Conservation (phyloP, 2,329 filamentous ascomycete species). For the Botrytis galanthina region DNA sequence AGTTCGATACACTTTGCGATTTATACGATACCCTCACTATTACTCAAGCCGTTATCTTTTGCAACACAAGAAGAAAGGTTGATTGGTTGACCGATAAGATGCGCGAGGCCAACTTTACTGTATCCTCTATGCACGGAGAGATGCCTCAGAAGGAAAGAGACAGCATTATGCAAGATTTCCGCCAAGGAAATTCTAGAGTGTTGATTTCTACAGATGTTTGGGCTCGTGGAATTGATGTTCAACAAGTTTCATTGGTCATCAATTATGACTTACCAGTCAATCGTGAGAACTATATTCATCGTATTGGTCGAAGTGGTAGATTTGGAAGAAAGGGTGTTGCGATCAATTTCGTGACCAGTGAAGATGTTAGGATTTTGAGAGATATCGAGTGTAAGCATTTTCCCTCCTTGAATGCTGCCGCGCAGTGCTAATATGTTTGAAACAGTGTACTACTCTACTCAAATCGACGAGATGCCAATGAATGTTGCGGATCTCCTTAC, state of each 20-base stretch:
- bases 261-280: constrained; percentile 98
- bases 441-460: constrained; percentile 69
- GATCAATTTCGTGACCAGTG: constrained; percentile 98
- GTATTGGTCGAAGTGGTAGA: constrained; percentile 90
- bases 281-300: constrained; percentile 99
- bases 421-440: not conserved
- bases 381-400: constrained; percentile 81
- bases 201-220: constrained; percentile 97
- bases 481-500: constrained; percentile 53
- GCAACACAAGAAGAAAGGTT: constrained; percentile 97
- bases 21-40: constrained; percentile 98
- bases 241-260: constrained; percentile 97
- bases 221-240: constrained; percentile 97
- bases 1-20: constrained; percentile 97
- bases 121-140: constrained; percentile 97
- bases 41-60: constrained; percentile 99
- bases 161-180: constrained; percentile 99
- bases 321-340: constrained; percentile 98
- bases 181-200: constrained; percentile 92
- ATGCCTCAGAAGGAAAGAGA: constrained; percentile 99
- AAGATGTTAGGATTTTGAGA: constrained; percentile 94
- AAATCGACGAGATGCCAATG: constrained; percentile 83
- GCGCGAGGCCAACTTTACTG: constrained; percentile 97
- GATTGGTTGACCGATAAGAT: constrained; percentile 99
- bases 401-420: not conserved